Conservation (phyloP, 2,329 filamentous ascomycete genomes). For the Acephala macrosclerotiorum region DNA sequence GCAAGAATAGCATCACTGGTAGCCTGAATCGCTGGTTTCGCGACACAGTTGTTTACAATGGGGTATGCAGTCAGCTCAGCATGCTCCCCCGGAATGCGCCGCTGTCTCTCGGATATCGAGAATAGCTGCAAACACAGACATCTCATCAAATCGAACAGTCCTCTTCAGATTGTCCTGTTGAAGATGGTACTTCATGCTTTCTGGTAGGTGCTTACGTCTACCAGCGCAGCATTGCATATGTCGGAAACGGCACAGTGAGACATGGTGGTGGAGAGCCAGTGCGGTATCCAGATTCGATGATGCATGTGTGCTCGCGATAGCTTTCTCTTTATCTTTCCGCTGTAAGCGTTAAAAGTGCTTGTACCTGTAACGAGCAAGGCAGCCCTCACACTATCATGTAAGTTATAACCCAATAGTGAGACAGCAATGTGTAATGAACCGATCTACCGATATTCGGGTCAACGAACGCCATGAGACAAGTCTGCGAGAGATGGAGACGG, state of each 20-base stretch:
- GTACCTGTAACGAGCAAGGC: neutral
- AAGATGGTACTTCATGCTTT: no score
- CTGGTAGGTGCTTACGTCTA: slow-evolving; percentile 17
- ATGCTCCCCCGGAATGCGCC: slow-evolving; percentile 19
- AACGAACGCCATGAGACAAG: neutral
- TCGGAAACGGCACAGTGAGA: slow-evolving; percentile 20
- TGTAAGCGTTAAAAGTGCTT: neutral
- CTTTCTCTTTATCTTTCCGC: slow-evolving; percentile 13
- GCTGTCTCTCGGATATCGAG: slow-evolving; percentile 18
- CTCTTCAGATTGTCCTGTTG: neutral
- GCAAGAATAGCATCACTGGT: slow-evolving; percentile 15
- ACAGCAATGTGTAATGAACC: neutral
- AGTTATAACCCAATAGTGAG: neutral
- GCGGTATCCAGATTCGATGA: slow-evolving; percentile 20
- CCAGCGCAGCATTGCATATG: slow-evolving; percentile 29
- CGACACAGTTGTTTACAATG: slow-evolving; percentile 8
- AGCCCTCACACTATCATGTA: neutral
- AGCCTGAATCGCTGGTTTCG: slow-evolving; percentile 9
- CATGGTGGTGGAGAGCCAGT: slow-evolving; percentile 13
- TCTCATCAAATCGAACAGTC: neutral
- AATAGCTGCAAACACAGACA: neutral
- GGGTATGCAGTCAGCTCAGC: slow-evolving; percentile 20
- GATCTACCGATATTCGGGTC: neutral
- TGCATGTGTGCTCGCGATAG: slow-evolving; percentile 14
- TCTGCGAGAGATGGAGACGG: neutral